Percentiles rank a stretch among this genome's conserved stretches.
Conservation (phyloP, 257 asterid species). For the Mitragyna speciosa region DNA sequence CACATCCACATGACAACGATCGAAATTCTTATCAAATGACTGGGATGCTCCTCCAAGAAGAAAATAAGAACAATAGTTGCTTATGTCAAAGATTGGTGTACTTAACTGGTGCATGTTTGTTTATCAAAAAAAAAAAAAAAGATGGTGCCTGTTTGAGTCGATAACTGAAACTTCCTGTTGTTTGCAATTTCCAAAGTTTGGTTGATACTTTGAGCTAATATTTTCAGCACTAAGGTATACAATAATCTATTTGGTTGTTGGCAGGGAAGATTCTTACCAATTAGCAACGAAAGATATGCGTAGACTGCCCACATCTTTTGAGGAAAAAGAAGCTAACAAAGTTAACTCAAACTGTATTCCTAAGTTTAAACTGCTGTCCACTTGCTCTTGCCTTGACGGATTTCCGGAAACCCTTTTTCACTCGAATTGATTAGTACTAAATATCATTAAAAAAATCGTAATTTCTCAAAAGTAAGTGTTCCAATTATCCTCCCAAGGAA, state of each 20-base stretch:
- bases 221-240: background rate
- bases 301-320: conserved; percentile 9
- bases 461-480: too few relatives aligned
- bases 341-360: conserved; percentile 5
- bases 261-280: conserved; percentile 11
- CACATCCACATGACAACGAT: background rate
- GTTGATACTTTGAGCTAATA: background rate
- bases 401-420: background rate
- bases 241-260: conserved; percentile 1
- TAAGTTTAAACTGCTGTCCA: background rate
- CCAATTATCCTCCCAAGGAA: background rate
- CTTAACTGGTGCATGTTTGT: background rate
- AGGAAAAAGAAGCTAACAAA: conserved; percentile 4
- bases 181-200: background rate
- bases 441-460: background rate
- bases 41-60: background rate
- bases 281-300: conserved; percentile 19
- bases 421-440: background rate
- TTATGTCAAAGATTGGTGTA: background rate
- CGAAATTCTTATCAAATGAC: background rate
- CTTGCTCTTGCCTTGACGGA: background rate
- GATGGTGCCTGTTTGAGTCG: background rate
- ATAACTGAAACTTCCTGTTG: background rate
- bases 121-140: too few relatives aligned
- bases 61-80: background rate